These are phyloP conservation scores for Leishmania gerbilli DNA, from an alignment of 208 protist species.

Conservation along the genomic window DNA sequence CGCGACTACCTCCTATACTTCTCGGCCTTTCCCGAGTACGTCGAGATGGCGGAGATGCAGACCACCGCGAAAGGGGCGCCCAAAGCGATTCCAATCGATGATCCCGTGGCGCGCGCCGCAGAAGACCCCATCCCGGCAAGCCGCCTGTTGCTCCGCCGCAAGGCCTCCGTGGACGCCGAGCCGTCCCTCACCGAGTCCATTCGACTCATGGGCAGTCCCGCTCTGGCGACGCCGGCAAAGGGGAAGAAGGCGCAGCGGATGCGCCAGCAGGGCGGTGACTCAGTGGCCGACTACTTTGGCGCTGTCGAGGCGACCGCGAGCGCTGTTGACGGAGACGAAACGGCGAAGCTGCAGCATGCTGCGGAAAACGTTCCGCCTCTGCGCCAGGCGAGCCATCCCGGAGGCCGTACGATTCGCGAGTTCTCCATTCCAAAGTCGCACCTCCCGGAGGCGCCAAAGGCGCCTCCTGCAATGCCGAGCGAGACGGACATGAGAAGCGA, in stretches of 20 bases:
- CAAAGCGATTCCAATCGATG: conserved; percentile 60
- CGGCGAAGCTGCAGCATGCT: conserved; percentile 58
- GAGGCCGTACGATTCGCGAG: conserved; percentile 68
- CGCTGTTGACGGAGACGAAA: conserved; percentile 74
- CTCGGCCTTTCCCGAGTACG: conserved; percentile 69
- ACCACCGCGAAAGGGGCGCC: conserved; percentile 37
- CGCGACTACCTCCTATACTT: conserved; percentile 87
- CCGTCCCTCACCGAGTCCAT: conserved; percentile 89
- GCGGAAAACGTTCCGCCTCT: conserved; percentile 51
- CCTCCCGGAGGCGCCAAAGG: conserved; percentile 2
- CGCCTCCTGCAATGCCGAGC: background rate
- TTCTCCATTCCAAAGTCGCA: conserved; percentile 73
- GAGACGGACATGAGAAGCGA: conserved; percentile 15
- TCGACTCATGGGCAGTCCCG: conserved; percentile 80
- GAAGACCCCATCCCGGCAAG: conserved; percentile 51
- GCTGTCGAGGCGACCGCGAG: conserved; percentile 55
- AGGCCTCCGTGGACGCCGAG: conserved; percentile 58
- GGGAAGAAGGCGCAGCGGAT: conserved; percentile 43
- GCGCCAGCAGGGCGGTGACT: conserved; percentile 31
- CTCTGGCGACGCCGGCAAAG: conserved; percentile 49
- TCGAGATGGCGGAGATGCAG: conserved; percentile 83
- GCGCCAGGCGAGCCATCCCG: conserved; percentile 67
- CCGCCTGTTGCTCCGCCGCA: conserved; percentile 79
- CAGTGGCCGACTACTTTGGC: conserved; percentile 48
- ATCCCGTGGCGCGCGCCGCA: conserved; percentile 57